Evolutionary conservation across 139 green algal species (phyloP), one percentile per base, ranked within the genome.

Genomic region (Tetradesmus lagerheimii): DNA sequence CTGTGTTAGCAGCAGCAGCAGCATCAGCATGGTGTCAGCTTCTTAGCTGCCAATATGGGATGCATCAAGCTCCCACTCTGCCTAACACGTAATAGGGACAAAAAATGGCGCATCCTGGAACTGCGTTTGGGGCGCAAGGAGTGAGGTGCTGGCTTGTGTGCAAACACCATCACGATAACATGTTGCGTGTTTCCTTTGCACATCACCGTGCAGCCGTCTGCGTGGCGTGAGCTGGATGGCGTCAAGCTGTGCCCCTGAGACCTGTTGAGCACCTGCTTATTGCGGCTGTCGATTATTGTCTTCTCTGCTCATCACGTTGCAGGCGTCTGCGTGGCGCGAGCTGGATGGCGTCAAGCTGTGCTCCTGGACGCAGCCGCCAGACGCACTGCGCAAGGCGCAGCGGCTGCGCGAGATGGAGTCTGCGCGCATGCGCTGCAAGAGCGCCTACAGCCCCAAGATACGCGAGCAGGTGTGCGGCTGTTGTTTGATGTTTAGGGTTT

Each of bases 261-360:
- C 12, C 25, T 38, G 67, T 11, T 38, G n/a, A 6, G 9, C 39
- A 62, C 16, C 41, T 64, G 39, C 77, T 57, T 4, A 5, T 37
- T 23, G 9, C 3, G 14, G 20, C 25, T 38, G 20, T 16, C 66
- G n/a, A 5, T 77, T 18, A 3, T 15, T 2, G 18, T 23, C 16
- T 4, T 2, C 39, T 35, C 12, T 37, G 27, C 23, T n/a, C 16
- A 11, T 23, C 57, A 6, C 74, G 82, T 75, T 74, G n/a, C 91
- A 95, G 92, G 90, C 90, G 1, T 86, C 82, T 16, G 88, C 92
- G 2, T 95, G 93, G 93, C 89, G 93, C 29, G 93, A 93, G 74
- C 81, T 91, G 2, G 93, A 95, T 53, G 92, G 89, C 41, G 64
- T 78, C 50, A 90, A 91, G 87, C 43, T 93, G 53, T n/a, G 37